phyloP scores from a whole-genome alignment of 2,329 filamentous ascomycete genomes.

The Thielaviopsis ethacetica region DNA sequence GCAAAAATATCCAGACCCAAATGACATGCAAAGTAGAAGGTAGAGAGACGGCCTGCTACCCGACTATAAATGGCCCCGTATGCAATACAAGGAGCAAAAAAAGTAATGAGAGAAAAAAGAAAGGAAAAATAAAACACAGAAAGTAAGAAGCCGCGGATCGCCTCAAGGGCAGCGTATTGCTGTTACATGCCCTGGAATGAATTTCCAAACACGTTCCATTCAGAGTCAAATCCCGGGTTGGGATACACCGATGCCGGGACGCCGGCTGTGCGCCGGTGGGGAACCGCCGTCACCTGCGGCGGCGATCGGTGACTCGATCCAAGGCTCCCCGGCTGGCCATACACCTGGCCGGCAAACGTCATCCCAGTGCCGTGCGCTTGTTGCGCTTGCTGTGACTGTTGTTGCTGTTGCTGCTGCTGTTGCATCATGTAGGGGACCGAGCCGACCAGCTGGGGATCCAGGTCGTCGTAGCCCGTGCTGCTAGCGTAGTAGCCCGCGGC shows the following conservation, averaged over 20 bases:
- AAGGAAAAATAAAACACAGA: too few species aligned
- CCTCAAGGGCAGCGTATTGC: too few species aligned
- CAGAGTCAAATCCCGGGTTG: conserved; percentile 27
- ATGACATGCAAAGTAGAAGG: too few species aligned
- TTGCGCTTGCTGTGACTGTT: not conserved
- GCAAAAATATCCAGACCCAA: too few species aligned
- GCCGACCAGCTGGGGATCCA: conserved; percentile 58
- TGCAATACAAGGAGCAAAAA: too few species aligned
- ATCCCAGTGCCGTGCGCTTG: not conserved
- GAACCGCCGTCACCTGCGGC: not conserved
- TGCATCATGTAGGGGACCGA: conserved; percentile 57
- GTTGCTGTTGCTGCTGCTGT: not conserved
- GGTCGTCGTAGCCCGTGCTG: conserved; percentile 34
- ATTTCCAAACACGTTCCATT: conserved; percentile 32
- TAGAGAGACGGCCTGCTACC: too few species aligned
- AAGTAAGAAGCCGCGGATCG: too few species aligned
- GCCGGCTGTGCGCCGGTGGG: conserved; percentile 4
- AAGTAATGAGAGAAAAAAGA: too few species aligned
- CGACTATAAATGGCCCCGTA: too few species aligned
- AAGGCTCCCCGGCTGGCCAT: not conserved
- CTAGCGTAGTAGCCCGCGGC: conserved; percentile 19
- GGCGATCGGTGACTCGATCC: not conserved
- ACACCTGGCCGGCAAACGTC: conserved; percentile 3
- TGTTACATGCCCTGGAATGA: conserved; percentile 27
- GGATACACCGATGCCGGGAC: conserved; percentile 30